Evolutionary conservation across 495 filamentous ascomycete species (phyloP), one percentile per base, ranked within the genome.

Genomic region (Thermothielavioides terrestris): DNA sequence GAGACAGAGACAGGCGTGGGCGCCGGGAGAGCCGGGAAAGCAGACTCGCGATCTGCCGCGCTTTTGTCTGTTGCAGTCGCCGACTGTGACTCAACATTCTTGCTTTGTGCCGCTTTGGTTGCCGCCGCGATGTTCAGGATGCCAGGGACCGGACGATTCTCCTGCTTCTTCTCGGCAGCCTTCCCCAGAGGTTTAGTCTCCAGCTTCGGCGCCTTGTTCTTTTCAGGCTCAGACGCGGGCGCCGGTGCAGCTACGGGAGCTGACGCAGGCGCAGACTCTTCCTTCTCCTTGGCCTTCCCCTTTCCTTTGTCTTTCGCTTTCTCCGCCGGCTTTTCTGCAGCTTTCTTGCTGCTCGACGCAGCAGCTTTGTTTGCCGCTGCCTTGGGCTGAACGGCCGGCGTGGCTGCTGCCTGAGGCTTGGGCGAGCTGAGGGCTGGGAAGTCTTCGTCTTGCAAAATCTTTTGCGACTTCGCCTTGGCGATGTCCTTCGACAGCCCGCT

Each of bases 51-150:
- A n/a, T 69, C 67, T 9, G 58, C 30, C 21, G 57, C 36, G 6
- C 55, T 54, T 42, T 66, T 69, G 22, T 72, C 67, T 42, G 55
- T 49, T 28, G 59, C 47, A n/a, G 65, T 49, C 26, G 59, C 47
- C 15, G 65, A 63, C 23, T 42, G 40, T 14, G 42, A 46, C 12
- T 65, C 64, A 17, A 53, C 42, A 23, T 55, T 52, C 37, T 63
- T 60, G 11, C 48, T 48, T 39, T 66, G 58, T 34, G 60, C 42
- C 46, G 63, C 52, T 46, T 70, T 70, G 27, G 63, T 77, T 12
- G 77, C 75, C 37, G 79, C 79, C 20, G 78, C 67, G 50, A 86
- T 84, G 52, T 86, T 80, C 7, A 87, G 66, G 49, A 75, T 78
- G 3, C 79, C 76, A 42, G 81, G 81, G 18, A 70, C 65, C 14